Evolutionary conservation across 1,139 yeast genomes (phyloP), one percentile per base, ranked within the genome.

Genomic region (Hyphopichia burtonii): DNA sequence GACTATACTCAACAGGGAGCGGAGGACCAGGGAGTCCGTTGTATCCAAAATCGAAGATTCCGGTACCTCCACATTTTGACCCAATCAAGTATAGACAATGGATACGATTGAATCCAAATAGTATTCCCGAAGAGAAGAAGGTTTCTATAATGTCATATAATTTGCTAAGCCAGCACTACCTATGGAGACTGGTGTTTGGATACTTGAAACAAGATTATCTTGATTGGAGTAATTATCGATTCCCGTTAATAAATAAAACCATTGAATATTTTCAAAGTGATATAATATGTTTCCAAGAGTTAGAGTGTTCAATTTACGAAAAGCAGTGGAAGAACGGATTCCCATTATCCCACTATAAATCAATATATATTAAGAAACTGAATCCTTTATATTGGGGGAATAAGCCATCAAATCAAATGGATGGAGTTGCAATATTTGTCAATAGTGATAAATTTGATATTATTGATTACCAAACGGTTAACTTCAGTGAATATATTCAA

Each of bases 241-340:
- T 77, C 42, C 64, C 67, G 2, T 56, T 78, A 34, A 53, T 80
- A 32, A 72, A 74, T 44, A 50, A 60, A 34, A 64, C 66, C 16
- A 59, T 78, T 40, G 43, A 49, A 3, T 71, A 66, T 38, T 58
- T 80, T 33, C 52, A 66, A 33, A 68, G 80, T 31, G 85, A 80
- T 52, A 71, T 80, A 14, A 75, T 80, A 78, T 80, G 84, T 51
- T 70, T 80, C 48, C 85, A 80, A 52, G 85, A 80, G 58, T 65
- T 80, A 74, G 83, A 81, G 36, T 61, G 63, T 28, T 60, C 61
- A 19, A 65, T 76, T n/a, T 80, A 77, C 49, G 45, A 64, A 12
- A 54, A 59, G 7, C 63, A 60, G 40, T 80, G 85, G 85, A 55
- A 63, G 37, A 31, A 46, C 12, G 33, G 44, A 16, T 58, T 61